Conservation (phyloP, 2,329 filamentous ascomycete species). For the Dactylellina sp. region DNA sequence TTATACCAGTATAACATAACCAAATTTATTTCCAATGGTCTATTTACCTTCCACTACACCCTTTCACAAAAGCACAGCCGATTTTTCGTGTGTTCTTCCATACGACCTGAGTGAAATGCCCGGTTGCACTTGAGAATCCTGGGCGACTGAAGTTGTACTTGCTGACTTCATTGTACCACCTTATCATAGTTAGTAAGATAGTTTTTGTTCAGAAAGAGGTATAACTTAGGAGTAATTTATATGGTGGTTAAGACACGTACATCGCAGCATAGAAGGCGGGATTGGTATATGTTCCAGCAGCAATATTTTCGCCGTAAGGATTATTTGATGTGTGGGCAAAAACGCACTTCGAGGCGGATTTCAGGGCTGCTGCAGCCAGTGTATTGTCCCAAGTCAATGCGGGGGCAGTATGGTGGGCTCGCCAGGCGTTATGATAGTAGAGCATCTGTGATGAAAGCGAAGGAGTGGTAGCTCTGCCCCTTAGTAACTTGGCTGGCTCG, state of each 20-base stretch:
- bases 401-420: slow-evolving; percentile 28
- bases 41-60: slow-evolving; percentile 37
- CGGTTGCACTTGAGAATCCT: slow-evolving; percentile 72
- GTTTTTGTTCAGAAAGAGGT: background rate
- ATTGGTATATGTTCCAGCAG: slow-evolving; percentile 41
- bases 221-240: too few species aligned
- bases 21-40: too few species aligned
- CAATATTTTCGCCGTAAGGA: slow-evolving; percentile 49
- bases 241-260: slow-evolving; percentile 19
- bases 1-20: too few species aligned
- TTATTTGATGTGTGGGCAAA: slow-evolving; percentile 42
- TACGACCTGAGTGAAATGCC: slow-evolving; percentile 79
- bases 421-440: slow-evolving; percentile 38
- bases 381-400: slow-evolving; percentile 27
- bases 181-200: background rate
- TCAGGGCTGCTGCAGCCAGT: slow-evolving; percentile 21
- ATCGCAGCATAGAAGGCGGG: slow-evolving; percentile 29
- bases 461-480: background rate
- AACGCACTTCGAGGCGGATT: slow-evolving; percentile 29
- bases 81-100: slow-evolving; percentile 74
- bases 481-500: background rate
- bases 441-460: slow-evolving; percentile 30
- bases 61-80: slow-evolving; percentile 67
- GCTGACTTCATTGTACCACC: slow-evolving; percentile 64
- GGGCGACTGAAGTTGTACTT: slow-evolving; percentile 72